Evolutionary conservation across 768 basidiomycete species (phyloP).

Genomic region (Candolleomyces efflorescens): DNA sequence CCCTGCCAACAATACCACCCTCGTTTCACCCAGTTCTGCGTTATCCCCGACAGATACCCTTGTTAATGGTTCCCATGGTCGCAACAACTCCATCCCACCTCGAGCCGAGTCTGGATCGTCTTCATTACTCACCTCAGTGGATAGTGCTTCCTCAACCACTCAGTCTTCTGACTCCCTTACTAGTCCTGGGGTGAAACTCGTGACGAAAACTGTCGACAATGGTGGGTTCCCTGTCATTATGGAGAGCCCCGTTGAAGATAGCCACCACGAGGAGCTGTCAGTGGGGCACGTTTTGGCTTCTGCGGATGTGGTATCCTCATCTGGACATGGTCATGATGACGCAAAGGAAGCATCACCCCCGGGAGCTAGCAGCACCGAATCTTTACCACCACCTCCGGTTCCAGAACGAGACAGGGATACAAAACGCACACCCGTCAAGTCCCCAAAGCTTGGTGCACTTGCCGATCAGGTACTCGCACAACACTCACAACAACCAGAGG

Average conservation of each 20-base stretch:
- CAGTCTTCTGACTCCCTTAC: slow-evolving; percentile 11
- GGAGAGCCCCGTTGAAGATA: slow-evolving; percentile 35
- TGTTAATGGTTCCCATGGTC: background rate
- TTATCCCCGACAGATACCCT: background rate
- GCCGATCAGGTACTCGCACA: background rate
- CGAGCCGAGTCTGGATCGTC: slow-evolving; percentile 8
- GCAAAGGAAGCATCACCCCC: background rate
- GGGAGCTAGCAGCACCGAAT: background rate
- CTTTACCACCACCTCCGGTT: background rate
- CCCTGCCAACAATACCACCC: background rate
- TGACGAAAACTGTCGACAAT: slow-evolving; percentile 14
- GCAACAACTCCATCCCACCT: slow-evolving; percentile 15
- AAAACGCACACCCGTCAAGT: background rate
- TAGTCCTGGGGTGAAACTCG: slow-evolving; percentile 16
- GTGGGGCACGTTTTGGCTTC: background rate
- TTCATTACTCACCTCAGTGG: slow-evolving; percentile 22
- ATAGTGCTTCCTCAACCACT: slow-evolving; percentile 22
- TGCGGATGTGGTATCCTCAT: background rate
- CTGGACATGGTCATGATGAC: background rate
- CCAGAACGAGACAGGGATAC: background rate
- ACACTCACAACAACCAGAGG: background rate
- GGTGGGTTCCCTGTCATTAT: slow-evolving; percentile 26
- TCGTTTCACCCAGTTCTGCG: background rate
- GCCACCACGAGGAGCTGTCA: slow-evolving; percentile 4
- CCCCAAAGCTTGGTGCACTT: background rate